Conservation (phyloP, 345 rosid species). For the Hibiscus syriacus region DNA sequence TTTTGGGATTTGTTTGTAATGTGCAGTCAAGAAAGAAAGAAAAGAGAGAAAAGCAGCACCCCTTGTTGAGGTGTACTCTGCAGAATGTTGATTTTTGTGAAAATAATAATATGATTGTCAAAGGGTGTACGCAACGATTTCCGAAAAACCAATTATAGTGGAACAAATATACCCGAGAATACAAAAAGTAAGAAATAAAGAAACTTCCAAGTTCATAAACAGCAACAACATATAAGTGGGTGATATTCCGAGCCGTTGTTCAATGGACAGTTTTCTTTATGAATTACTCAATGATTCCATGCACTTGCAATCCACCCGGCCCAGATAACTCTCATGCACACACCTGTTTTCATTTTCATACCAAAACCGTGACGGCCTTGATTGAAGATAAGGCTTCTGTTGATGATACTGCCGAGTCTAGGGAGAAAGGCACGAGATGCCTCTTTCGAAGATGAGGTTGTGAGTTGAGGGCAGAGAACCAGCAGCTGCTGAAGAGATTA, state of each 20-base stretch:
- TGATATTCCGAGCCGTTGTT: slow-evolving; percentile 55
- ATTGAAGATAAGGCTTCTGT: slow-evolving; percentile 55
- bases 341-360: slow-evolving; percentile 89
- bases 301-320: slow-evolving; percentile 90
- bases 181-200: no score
- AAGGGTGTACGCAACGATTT: no score
- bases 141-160: no score
- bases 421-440: slow-evolving; percentile 83
- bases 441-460: slow-evolving; percentile 83
- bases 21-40: background rate
- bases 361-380: slow-evolving; percentile 57
- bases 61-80: slow-evolving; percentile 17
- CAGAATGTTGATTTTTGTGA: background rate
- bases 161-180: no score
- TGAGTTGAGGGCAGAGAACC: slow-evolving; percentile 65
- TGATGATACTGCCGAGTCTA: slow-evolving; percentile 78
- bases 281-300: slow-evolving; percentile 59
- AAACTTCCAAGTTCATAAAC: no score
- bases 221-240: slow-evolving; percentile 50
- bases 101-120: no score
- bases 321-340: slow-evolving; percentile 84
- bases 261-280: slow-evolving; percentile 69
- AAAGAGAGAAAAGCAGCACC: slow-evolving; percentile 6
- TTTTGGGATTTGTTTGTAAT: background rate
- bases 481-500: slow-evolving; percentile 77